Percentiles rank a stretch among this genome's conserved stretches.
Conservation (phyloP, 2,329 filamentous ascomycete genomes). For the Cercospora beticola region DNA sequence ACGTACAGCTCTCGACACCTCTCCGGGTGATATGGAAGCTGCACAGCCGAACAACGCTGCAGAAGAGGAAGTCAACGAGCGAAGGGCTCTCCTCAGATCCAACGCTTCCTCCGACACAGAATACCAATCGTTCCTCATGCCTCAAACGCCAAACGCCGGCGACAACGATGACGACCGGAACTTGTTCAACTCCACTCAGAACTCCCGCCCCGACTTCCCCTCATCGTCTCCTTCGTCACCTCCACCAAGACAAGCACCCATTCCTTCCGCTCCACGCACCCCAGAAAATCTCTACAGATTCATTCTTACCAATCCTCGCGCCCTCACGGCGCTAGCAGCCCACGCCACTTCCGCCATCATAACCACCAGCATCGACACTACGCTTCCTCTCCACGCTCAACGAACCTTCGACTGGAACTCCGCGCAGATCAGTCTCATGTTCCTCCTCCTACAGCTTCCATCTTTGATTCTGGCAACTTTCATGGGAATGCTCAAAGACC, state of each 20-base stretch:
- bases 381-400: slow-evolving; percentile 21
- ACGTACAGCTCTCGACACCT: background rate
- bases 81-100: slow-evolving; percentile 2
- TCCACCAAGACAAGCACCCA: background rate
- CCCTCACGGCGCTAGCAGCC: slow-evolving; percentile 17
- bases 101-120: background rate
- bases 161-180: background rate
- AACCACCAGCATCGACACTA: slow-evolving; percentile 24
- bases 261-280: background rate
- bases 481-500: background rate
- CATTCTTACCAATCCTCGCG: slow-evolving; percentile 13
- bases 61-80: background rate
- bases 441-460: background rate
- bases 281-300: slow-evolving; percentile 6
- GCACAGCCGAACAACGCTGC: background rate
- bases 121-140: background rate
- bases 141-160: background rate
- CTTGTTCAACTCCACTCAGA: background rate
- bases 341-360: slow-evolving; percentile 19
- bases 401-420: slow-evolving; percentile 21
- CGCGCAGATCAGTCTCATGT: slow-evolving; percentile 13
- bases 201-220: slow-evolving; percentile 7
- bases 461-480: background rate
- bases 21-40: background rate
- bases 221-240: background rate